Evolutionary conservation across 2,329 filamentous ascomycete species (phyloP).

Genomic region (Setomelanomma holmii): DNA sequence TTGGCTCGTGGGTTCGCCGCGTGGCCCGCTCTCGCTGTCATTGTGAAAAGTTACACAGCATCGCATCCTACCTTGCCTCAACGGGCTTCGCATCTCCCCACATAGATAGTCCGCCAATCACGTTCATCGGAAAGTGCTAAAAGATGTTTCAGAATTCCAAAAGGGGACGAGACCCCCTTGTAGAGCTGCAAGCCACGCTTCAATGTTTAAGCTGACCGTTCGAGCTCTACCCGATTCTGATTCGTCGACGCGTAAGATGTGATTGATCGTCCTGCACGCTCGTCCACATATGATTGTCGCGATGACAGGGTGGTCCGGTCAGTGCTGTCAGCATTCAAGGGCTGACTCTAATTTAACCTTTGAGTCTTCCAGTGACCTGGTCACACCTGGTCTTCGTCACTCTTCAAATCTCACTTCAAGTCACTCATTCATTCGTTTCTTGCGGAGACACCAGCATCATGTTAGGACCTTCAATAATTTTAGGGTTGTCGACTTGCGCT

Average conservation of each 20-base stretch:
- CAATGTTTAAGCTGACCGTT: background rate
- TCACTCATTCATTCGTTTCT: conserved; percentile 13
- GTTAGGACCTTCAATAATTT: conserved; percentile 13
- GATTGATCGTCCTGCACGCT: background rate
- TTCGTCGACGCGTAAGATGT: conserved; percentile 2
- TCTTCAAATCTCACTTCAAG: conserved; percentile 3
- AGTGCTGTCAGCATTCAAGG: conserved; percentile 2
- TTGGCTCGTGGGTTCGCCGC: background rate
- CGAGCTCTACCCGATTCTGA: background rate
- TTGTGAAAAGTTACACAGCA: background rate
- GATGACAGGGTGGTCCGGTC: background rate
- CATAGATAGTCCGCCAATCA: background rate
- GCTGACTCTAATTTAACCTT: conserved; percentile 1
- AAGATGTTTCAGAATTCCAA: background rate
- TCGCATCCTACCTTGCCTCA: background rate
- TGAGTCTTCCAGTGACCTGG: background rate
- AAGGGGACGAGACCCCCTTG: background rate
- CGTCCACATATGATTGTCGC: background rate
- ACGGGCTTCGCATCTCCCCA: background rate
- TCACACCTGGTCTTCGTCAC: background rate
- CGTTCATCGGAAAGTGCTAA: too few species aligned
- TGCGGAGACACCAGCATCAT: conserved; percentile 11
- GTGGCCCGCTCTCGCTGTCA: background rate
- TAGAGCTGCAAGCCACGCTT: background rate
- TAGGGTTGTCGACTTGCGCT: conserved; percentile 19